Evolutionary conservation across 1,284 basidiomycete species (phyloP).

Genomic region (Boletellus sp.): DNA sequence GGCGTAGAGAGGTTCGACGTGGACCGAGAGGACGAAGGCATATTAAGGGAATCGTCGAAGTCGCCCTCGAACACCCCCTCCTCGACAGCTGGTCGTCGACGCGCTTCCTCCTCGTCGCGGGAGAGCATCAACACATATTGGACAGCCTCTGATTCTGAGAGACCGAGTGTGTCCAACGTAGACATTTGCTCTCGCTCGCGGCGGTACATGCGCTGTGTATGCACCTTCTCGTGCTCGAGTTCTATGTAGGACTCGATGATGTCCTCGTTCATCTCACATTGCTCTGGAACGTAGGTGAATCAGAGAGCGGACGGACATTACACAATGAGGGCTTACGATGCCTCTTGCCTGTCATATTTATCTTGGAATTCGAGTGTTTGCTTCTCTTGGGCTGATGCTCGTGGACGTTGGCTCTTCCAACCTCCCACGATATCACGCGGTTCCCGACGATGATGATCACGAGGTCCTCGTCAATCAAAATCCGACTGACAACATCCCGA

Average conservation of each 20-base stretch:
- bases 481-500: slow-evolving; percentile 53
- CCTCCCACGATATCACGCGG: slow-evolving; percentile 67
- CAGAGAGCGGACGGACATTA: neutral
- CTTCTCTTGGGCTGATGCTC: slow-evolving; percentile 12
- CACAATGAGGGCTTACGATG: slow-evolving; percentile 22
- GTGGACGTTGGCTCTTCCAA: slow-evolving; percentile 41
- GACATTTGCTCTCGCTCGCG: slow-evolving; percentile 56
- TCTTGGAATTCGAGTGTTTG: slow-evolving; percentile 21
- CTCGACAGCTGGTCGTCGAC: slow-evolving; percentile 27
- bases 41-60: slow-evolving; percentile 44
- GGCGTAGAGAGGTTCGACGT: slow-evolving; percentile 8
- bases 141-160: slow-evolving; percentile 75
- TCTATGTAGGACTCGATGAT: slow-evolving; percentile 58
- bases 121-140: slow-evolving; percentile 86
- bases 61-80: slow-evolving; percentile 59
- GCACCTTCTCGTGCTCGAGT: slow-evolving; percentile 46
- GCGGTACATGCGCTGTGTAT: slow-evolving; percentile 38
- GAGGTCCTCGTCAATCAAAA: slow-evolving; percentile 61
- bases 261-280: slow-evolving; percentile 62
- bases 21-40: slow-evolving; percentile 13
- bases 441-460: slow-evolving; percentile 64
- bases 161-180: slow-evolving; percentile 59
- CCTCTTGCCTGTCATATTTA: slow-evolving; percentile 23
- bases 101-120: slow-evolving; percentile 64
- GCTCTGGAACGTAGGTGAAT: slow-evolving; percentile 39